These are phyloP conservation scores for Colletotrichum orchidophilum DNA, from an alignment of 2,329 filamentous ascomycete species.

Conservation along the genomic window DNA sequence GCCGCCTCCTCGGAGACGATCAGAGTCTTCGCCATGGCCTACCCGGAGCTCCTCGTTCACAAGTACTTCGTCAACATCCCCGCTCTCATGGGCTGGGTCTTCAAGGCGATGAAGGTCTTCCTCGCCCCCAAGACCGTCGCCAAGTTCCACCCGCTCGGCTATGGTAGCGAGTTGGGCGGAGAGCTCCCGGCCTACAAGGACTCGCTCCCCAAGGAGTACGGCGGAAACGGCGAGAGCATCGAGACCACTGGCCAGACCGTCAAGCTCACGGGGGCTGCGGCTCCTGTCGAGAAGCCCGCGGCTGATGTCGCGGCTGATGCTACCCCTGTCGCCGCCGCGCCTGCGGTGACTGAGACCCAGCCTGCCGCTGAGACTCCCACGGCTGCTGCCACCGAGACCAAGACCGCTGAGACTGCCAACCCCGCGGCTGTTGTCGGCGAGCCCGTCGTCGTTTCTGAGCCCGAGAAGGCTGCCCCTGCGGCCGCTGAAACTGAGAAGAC, in stretches of 20 bases:
- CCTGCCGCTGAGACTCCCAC: constrained; percentile 24
- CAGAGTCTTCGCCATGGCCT: constrained; percentile 80
- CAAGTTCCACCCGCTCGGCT: constrained; percentile 82
- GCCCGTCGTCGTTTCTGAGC: background rate
- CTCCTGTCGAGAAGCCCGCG: constrained; percentile 13
- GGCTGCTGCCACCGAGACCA: constrained; percentile 34
- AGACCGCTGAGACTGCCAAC: constrained; percentile 31
- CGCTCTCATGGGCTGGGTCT: constrained; percentile 88
- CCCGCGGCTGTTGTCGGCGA: constrained; percentile 10
- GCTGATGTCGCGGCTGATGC: constrained; percentile 26
- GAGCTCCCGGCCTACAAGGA: constrained; percentile 68
- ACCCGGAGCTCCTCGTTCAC: constrained; percentile 83
- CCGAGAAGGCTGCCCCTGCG: constrained; percentile 7
- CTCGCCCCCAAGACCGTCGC: constrained; percentile 77
- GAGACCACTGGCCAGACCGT: constrained; percentile 47
- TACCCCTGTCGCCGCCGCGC: constrained; percentile 20
- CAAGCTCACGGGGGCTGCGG: constrained; percentile 37
- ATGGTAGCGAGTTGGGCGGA: constrained; percentile 73
- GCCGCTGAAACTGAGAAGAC: constrained; percentile 26
- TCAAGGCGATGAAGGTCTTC: constrained; percentile 78
- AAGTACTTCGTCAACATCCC: constrained; percentile 99
- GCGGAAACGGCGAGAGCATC: constrained; percentile 70
- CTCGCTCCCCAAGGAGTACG: constrained; percentile 79
- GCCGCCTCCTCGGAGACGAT: constrained; percentile 73
- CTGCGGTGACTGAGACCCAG: constrained; percentile 3